Base-by-base conservation (phyloP, 371 early-diverging fungal genomes). In the Zychaea mexicana region DNA sequence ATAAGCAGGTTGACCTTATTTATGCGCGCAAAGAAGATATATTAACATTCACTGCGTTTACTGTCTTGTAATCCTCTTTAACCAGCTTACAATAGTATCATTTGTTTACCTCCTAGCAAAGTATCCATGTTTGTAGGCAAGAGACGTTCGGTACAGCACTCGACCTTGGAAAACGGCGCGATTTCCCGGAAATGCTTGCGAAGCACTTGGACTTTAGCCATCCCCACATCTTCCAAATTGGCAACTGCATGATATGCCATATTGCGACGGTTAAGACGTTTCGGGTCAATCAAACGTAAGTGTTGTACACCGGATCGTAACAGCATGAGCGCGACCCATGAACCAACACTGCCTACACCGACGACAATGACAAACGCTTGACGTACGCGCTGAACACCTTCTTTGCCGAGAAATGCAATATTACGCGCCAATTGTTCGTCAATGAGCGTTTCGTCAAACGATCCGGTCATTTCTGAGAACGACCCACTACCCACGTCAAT, bases 271-370 rank as follows among this genome's bases (percentile, higher is more conserved):
- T 94, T 91, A 3, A 98, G 91, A 61, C 91, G 90, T 67, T 94
- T 96, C 65, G 94, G 95, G 68, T 98, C 98, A 39, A 98, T 90
- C 38, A 98, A 67, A 9, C 97, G 88, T 17, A 98, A 73, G 52
- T 82, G 85, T 61, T 88, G 88, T 1, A 97, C 91, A 22, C 98
- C 98, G 1, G 95, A 90, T 36, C 98, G 88, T 38, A 93, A 64
- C 42, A 98, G 83, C 96, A 97, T 94, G 52, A 92, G 78, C 0
- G 96, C 94, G 3, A 94, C 89, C 89, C 94, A 93, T 2, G 92
- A 91, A n/a, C 94, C 98, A 6, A 98, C 95, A 7, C 97, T 97
- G n/a, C 98, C 98, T 4, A 91, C 87, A 17, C 98, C 98, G 3
- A 98, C 95, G 10, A 98, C 91, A 49, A 98, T 78, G 2, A 98